phyloP scores from a whole-genome alignment of 148 eudicot genomes.

The Drosera capensis region DNA sequence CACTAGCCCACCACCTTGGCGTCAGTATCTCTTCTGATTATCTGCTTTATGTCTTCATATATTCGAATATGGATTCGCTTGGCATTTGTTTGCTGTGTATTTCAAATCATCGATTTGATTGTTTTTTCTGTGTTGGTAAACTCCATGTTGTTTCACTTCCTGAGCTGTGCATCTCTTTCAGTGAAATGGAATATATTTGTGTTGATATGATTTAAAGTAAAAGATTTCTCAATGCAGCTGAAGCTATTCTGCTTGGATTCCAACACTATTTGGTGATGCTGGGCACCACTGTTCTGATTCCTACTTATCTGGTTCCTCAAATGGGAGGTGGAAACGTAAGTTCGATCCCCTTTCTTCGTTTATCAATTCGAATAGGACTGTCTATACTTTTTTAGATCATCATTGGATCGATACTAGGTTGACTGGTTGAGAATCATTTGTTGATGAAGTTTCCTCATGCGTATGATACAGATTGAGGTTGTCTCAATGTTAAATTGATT shows the following conservation, averaged over 20 bases:
- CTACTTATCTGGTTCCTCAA: constrained; percentile 58
- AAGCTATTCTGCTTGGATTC: constrained; percentile 74
- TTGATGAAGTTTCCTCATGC: no score
- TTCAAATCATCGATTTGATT: not conserved
- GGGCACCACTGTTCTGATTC: constrained; percentile 79
- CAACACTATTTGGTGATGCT: constrained; percentile 89
- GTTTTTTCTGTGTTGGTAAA: not conserved
- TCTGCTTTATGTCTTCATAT: not conserved
- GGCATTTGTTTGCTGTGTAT: not conserved
- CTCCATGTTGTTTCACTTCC: not conserved
- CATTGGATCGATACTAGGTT: no score
- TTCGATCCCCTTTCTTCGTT: not conserved
- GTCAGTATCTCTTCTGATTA: constrained; percentile 25
- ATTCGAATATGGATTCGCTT: not conserved
- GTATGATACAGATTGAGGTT: not conserved
- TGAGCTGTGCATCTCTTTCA: not conserved
- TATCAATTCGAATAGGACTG: no score
- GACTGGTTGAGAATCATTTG: no score
- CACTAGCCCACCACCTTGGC: constrained; percentile 94
- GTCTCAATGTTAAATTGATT: not conserved
- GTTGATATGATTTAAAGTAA: constrained; percentile 8
- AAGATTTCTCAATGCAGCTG: constrained; percentile 31
- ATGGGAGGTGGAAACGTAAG: constrained; percentile 91
- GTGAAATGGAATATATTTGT: not conserved
- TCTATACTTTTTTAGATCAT: no score